Percentiles rank a stretch among this genome's conserved stretches.
Conservation (phyloP, 2,329 filamentous ascomycete species). For the Xylaria hypoxylon region DNA sequence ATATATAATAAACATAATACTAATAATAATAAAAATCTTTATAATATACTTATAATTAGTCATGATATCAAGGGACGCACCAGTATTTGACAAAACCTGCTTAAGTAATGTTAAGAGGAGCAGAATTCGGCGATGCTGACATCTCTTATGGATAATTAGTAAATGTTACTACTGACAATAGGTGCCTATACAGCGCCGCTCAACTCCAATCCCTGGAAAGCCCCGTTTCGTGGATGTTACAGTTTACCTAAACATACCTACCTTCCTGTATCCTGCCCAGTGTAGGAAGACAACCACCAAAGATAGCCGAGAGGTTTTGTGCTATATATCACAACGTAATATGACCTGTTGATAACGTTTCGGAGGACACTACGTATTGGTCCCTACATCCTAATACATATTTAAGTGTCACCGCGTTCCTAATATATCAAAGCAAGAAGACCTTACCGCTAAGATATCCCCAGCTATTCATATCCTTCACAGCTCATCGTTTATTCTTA, state of each 20-base stretch:
- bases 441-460: neutral
- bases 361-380: neutral
- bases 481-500: neutral
- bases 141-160: neutral
- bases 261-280: neutral
- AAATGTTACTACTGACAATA: neutral
- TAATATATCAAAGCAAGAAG: neutral
- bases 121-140: neutral
- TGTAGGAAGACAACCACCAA: neutral
- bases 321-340: neutral
- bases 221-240: no score
- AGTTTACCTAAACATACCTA: neutral
- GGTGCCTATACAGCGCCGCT: neutral
- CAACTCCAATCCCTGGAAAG: neutral
- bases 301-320: neutral
- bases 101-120: neutral
- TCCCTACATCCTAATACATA: neutral
- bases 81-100: neutral
- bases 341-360: no score
- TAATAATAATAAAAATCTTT: no score
- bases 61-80: neutral
- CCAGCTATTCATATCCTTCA: neutral
- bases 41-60: no score
- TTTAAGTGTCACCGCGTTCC: neutral
- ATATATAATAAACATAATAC: no score